Conservation (phyloP, 2,329 filamentous ascomycete species). For the Aspergillus spinulosporus region DNA sequence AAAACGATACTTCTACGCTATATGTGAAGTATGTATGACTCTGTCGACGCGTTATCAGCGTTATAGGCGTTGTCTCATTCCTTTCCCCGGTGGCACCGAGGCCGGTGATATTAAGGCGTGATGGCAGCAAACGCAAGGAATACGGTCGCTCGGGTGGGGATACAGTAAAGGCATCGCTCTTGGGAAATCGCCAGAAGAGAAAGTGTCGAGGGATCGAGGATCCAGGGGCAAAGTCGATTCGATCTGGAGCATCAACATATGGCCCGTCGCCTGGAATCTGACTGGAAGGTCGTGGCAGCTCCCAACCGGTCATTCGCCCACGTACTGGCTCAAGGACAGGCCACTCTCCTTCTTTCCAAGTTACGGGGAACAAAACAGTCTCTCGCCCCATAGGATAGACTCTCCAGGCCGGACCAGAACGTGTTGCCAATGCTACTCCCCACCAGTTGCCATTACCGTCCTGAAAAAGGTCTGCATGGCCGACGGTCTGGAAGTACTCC, state of each 20-base stretch:
- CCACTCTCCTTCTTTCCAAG: conserved; percentile 53
- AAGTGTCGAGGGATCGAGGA: conserved; percentile 55
- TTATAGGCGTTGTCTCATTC: conserved; percentile 1
- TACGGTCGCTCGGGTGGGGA: conserved; percentile 47
- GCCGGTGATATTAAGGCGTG: conserved; percentile 54
- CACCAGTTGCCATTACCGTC: conserved; percentile 56
- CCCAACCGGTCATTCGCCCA: conserved; percentile 18
- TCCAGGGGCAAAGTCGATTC: conserved; percentile 49
- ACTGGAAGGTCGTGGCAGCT: conserved; percentile 4
- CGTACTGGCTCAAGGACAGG: conserved; percentile 34
- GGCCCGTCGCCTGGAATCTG: not conserved
- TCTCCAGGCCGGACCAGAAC: conserved; percentile 36
- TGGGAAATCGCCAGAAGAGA: conserved; percentile 57
- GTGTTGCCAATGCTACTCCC: conserved; percentile 50
- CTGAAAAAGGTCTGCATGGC: conserved; percentile 59
- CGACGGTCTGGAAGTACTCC: conserved; percentile 53
- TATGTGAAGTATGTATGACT: conserved; percentile 24
- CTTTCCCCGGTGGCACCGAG: conserved; percentile 29
- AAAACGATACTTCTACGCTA: conserved; percentile 18
- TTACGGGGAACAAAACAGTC: conserved; percentile 51
- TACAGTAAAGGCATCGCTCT: conserved; percentile 46
- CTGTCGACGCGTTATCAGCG: conserved; percentile 18
- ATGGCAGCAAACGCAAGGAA: conserved; percentile 52
- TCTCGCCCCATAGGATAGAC: conserved; percentile 58
- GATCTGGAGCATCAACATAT: conserved; percentile 47